Base-by-base conservation (phyloP, 257 asterid genomes). In the Solanum commersonii region DNA sequence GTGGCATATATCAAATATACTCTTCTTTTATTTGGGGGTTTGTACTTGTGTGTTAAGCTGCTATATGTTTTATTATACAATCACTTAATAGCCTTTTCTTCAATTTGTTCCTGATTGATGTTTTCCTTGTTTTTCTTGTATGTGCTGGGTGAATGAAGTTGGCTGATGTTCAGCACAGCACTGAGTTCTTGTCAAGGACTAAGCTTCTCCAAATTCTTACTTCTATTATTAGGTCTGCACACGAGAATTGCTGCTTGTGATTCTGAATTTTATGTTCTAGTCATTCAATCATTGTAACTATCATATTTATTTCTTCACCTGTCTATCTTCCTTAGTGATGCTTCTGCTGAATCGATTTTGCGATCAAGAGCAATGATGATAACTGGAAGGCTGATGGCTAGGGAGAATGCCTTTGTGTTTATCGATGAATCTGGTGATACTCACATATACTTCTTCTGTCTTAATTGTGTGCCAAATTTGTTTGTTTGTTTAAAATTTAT, bases 311-410 rank as follows among this genome's bases (percentile, higher is more conserved):
- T 65, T 42, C 87, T 67, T 29, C 37, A 40, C 40, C 25, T 87
- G 88, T 87, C 20, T 40, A 18, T 87, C 63, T 85, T 89, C 65
- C 60, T 70, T 85, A 96, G 99, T 93, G 91, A 92, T 93, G 94
- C 78, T 85, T 92, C 95, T 70, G 91, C 98, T 65, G 99, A 95
- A 22, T 91, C 98, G 85, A 91, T 94, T 74, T 92, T 95, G 89
- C 94, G 98, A 92, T 95, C 99, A 74, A 94, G 99, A 92, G 95
- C 99, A 83, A 93, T 96, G 98, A 90, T 92, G 96, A 94, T 95
- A 90, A 91, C 95, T 82, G 99, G 99, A 86, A 95, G 99, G 93
- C 92, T 97, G 89, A 92, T 97, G 88, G 95, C 98, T 84, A 94
- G 90, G 90, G 98, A 94, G 88, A 94, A 94, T 89, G 97, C 96